phyloP scores from a whole-genome alignment of 495 filamentous ascomycete species.

The Xylaria flabelliformis region DNA sequence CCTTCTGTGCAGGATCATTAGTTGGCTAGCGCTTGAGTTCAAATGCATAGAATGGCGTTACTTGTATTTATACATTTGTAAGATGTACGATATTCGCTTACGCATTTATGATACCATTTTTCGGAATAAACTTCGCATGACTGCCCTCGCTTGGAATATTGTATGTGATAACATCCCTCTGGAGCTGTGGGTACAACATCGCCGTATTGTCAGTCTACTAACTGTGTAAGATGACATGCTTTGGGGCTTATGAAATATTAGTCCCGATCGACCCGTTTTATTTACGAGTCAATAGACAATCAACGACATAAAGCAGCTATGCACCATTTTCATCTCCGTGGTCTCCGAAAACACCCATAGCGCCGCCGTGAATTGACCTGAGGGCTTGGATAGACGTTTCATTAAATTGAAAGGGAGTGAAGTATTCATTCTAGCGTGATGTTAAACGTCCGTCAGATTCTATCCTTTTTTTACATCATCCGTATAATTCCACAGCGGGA shows the following conservation, averaged over 20 bases:
- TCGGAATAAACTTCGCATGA: not conserved
- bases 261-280: too few species aligned
- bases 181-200: not conserved
- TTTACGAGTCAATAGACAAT: too few species aligned
- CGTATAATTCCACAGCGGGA: not conserved
- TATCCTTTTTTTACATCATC: not conserved
- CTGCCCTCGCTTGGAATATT: not conserved
- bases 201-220: not conserved
- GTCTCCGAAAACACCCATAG: too few species aligned
- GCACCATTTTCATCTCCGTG: too few species aligned
- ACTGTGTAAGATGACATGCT: too few species aligned
- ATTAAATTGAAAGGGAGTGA: not conserved
- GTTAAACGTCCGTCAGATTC: not conserved
- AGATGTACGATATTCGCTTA: not conserved
- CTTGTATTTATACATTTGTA: slow-evolving; percentile 3
- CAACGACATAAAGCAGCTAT: too few species aligned
- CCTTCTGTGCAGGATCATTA: slow-evolving; percentile 14
- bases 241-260: too few species aligned
- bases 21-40: not conserved
- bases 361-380: too few species aligned
- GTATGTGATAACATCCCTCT: not conserved
- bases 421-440: not conserved
- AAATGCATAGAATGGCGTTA: not conserved
- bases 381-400: not conserved
- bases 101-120: not conserved